These are phyloP conservation scores for Lichtheimia ornata DNA, from an alignment of 371 early-diverging fungal species.

Conservation along the genomic window DNA sequence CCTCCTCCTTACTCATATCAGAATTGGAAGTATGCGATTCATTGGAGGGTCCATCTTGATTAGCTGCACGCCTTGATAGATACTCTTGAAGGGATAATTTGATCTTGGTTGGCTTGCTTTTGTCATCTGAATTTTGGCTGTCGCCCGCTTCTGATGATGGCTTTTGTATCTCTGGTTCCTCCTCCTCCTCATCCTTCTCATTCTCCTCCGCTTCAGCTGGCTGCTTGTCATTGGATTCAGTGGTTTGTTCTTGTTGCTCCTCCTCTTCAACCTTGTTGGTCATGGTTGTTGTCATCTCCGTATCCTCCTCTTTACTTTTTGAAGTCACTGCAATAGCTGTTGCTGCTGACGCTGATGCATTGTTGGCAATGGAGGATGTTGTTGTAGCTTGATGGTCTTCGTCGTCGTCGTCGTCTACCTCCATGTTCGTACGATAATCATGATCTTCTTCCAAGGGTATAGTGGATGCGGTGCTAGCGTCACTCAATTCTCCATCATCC, in stretches of 20 bases:
- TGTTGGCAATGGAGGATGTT: background rate
- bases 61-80: constrained; percentile 24
- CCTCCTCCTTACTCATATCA: background rate
- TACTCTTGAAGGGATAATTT: constrained; percentile 44
- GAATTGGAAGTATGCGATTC: background rate
- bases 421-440: background rate
- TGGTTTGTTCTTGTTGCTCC: constrained; percentile 6
- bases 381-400: background rate
- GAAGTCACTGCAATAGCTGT: background rate
- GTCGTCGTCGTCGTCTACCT: background rate
- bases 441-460: constrained; percentile 24
- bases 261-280: background rate
- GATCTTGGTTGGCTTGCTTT: constrained; percentile 19
- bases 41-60: constrained; percentile 13
- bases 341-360: background rate
- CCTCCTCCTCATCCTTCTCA: no score
- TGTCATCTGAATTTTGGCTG: no score
- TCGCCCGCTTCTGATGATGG: no score
- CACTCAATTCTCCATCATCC: constrained; percentile 25
- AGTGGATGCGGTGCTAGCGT: constrained; percentile 35
- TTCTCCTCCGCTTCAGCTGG: background rate
- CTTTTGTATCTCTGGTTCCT: no score
- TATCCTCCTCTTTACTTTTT: constrained; percentile 1
- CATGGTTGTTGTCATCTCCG: background rate
- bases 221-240: background rate